phyloP scores from a whole-genome alignment of 1,139 yeast genomes.

The Pneumocystis carinii region DNA sequence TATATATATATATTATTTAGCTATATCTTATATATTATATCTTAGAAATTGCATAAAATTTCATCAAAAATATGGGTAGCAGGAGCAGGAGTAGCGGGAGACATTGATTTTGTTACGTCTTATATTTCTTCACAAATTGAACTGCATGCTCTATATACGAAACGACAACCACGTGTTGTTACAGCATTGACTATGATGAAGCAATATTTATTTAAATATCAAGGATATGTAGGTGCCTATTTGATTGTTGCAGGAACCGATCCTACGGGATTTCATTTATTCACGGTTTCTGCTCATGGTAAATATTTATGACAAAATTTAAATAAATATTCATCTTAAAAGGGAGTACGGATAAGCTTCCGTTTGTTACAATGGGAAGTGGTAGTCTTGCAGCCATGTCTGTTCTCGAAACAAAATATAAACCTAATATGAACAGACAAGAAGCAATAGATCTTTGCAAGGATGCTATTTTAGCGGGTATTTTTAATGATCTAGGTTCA shows the following conservation, averaged over 20 bases:
- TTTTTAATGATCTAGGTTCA: slow-evolving; percentile 97
- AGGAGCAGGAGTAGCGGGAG: slow-evolving; percentile 99
- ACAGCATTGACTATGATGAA: slow-evolving; percentile 85
- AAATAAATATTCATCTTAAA: slow-evolving; percentile 38
- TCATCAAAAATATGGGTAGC: slow-evolving; percentile 80
- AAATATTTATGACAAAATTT: slow-evolving; percentile 25
- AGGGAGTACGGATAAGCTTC: slow-evolving; percentile 30
- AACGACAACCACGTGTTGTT: slow-evolving; percentile 81
- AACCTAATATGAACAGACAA: slow-evolving; percentile 57
- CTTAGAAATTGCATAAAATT: slow-evolving; percentile 67
- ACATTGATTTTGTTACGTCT: slow-evolving; percentile 86
- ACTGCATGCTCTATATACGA: slow-evolving; percentile 67
- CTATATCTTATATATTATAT: background rate
- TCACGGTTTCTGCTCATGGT: slow-evolving; percentile 94
- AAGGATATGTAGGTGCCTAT: slow-evolving; percentile 94
- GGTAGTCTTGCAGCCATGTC: slow-evolving; percentile 99
- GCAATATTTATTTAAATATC: slow-evolving; percentile 90
- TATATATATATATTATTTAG: background rate
- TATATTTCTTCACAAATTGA: slow-evolving; percentile 81
- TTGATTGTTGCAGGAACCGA: slow-evolving; percentile 93
- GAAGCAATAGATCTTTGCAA: slow-evolving; percentile 83
- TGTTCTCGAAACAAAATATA: slow-evolving; percentile 79
- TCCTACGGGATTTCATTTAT: slow-evolving; percentile 79
- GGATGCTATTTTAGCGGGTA: slow-evolving; percentile 92
- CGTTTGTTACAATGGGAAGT: slow-evolving; percentile 81